A percentile compares a stretch with the other conserved stretches of the same genome.
These are phyloP conservation scores for Geotrichum siamense DNA, from an alignment of 1,139 yeast species.

Conservation along the genomic window DNA sequence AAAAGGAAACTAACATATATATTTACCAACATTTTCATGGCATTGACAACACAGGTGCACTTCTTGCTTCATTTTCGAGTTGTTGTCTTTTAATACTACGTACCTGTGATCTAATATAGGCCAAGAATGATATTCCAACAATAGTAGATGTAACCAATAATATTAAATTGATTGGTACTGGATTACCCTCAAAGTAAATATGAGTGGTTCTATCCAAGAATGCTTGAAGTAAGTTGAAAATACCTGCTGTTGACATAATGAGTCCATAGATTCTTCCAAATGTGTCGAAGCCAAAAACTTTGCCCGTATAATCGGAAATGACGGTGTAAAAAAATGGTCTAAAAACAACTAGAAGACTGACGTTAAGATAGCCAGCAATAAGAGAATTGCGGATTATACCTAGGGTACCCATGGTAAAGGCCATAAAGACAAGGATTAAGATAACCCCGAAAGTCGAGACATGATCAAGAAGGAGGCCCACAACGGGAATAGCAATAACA, in stretches of 20 bases:
- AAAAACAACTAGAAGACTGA: conserved; percentile 65
- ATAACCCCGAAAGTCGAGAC: conserved; percentile 56
- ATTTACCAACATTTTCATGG: conserved; percentile 5
- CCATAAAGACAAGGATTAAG: conserved; percentile 36
- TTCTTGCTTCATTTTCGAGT: conserved; percentile 8
- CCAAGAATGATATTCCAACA: conserved; percentile 47
- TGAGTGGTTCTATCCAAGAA: conserved; percentile 64
- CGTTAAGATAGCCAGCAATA: conserved; percentile 58
- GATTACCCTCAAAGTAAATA: conserved; percentile 57
- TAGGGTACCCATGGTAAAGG: conserved; percentile 24
- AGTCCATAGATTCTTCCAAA: conserved; percentile 88
- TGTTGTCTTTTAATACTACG: conserved; percentile 20
- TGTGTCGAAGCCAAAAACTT: conserved; percentile 84
- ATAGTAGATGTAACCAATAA: conserved; percentile 49
- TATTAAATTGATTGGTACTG: conserved; percentile 60
- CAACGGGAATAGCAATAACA: conserved; percentile 71
- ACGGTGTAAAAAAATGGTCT: conserved; percentile 91
- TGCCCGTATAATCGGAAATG: conserved; percentile 82
- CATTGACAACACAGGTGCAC: conserved; percentile 7
- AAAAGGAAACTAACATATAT: no score
- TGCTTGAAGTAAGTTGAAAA: conserved; percentile 65
- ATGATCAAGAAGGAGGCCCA: conserved; percentile 71
- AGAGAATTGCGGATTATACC: conserved; percentile 31
- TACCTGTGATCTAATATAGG: conserved; percentile 51
- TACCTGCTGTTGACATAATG: conserved; percentile 70